Evolutionary conservation across 2,329 filamentous ascomycete species (phyloP), one percentile per base, ranked within the genome.

Genomic region (Fusarium domesticum): DNA sequence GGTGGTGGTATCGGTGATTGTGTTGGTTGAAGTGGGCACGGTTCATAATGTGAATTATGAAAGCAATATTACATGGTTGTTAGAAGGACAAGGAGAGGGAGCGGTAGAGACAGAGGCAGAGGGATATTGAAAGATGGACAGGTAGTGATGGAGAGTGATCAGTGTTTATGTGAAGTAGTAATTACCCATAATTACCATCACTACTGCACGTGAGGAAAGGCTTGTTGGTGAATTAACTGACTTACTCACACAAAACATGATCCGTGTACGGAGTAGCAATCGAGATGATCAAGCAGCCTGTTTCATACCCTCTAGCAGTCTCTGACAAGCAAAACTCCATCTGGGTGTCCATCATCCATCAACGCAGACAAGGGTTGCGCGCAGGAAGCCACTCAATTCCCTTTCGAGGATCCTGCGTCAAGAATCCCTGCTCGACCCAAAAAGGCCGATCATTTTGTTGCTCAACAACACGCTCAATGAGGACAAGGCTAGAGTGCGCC

Each of bases 401-500:
- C 35, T 55, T 52, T 50, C 25, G 42, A 50, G 35, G 43, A 47
- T 40, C 44, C 28, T 35, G 55, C 47, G 44, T 41, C 37, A n/a
- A 17, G n/a, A 11, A 33, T 18, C 42, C 43, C 37, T 45, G 43
- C 37, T 36, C 41, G 43, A 11, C 10, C 23, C 10, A 12, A 28
- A 28, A 28, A 12, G 23, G 23, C 14, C 23, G 23, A 12, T 8
- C 23, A 12, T 28, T 28, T 28, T 28, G 10, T 28, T 28, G 10
- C 14, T 28, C 23, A 28, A 4, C 4, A 28, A 8, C 14, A 28
- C 8, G 23, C 8, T 28, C 14, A 10, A 28, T 11, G 8, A 28
- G 10, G 23, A 8, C 10, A 8, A 12, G 14, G 23, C 4, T 28
- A 28, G 23, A 28, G 23, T 28, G 23, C 23, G 23, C 23, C 23